phyloP scores from a whole-genome alignment of 2,329 filamentous ascomycete genomes.

The Magnaporthales sp. region DNA sequence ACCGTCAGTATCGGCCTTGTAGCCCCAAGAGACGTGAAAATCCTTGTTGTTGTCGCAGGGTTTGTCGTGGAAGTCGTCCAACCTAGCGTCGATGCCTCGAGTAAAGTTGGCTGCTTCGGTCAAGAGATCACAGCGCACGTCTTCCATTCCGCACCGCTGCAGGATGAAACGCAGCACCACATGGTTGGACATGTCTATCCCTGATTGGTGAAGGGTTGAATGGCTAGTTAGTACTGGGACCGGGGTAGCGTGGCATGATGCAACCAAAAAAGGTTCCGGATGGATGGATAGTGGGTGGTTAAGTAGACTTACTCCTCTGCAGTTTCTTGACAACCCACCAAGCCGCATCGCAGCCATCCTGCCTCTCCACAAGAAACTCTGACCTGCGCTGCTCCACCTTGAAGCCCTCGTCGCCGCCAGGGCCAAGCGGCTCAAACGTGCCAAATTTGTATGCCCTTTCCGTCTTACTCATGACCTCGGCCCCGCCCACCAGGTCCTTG shows the following conservation, averaged over 20 bases:
- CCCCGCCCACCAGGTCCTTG: background rate
- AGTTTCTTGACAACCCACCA: slow-evolving; percentile 3
- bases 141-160: background rate
- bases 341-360: background rate
- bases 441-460: background rate
- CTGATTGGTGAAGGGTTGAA: background rate
- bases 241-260: no score
- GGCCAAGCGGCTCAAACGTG: background rate
- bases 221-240: background rate
- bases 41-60: slow-evolving; percentile 13
- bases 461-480: background rate
- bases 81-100: slow-evolving; percentile 9
- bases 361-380: background rate
- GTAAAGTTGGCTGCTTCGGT: slow-evolving; percentile 7
- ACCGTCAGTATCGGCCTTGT: slow-evolving; percentile 18
- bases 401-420: background rate
- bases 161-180: background rate
- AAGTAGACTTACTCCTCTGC: background rate
- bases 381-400: background rate
- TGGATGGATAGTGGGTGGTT: background rate
- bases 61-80: slow-evolving; percentile 16
- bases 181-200: slow-evolving; percentile 1
- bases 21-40: slow-evolving; percentile 23
- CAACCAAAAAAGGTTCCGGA: background rate
- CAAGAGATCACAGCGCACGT: slow-evolving; percentile 11